Conservation (phyloP, 495 filamentous ascomycete genomes). For the Neurospora pannonica region DNA sequence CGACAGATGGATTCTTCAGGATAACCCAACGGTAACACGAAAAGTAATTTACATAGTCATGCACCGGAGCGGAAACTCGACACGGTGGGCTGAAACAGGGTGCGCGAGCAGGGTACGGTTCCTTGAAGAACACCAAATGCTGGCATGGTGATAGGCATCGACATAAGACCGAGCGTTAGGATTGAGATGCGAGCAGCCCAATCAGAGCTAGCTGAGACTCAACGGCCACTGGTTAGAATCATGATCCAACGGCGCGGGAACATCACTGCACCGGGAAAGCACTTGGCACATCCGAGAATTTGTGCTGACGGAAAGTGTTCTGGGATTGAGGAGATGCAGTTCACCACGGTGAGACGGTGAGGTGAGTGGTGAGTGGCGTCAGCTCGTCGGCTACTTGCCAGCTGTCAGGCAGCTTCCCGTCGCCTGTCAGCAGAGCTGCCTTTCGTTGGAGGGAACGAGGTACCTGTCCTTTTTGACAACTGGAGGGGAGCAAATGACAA, state of each 20-base stretch:
- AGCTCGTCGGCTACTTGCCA: neutral
- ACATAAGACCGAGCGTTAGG: neutral
- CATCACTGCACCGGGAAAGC: neutral
- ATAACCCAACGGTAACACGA: neutral
- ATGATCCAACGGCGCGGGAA: neutral
- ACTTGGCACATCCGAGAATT: neutral
- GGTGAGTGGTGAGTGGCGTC: neutral
- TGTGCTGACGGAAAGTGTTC: neutral
- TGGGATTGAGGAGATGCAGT: neutral
- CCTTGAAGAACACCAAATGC: neutral
- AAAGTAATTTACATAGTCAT: neutral
- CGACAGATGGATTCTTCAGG: neutral
- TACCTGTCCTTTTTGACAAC: neutral
- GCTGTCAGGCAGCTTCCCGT: neutral
- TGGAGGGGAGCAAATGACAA: neutral
- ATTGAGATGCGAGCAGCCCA: neutral
- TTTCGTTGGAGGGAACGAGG: neutral
- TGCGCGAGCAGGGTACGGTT: neutral
- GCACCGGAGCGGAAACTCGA: neutral
- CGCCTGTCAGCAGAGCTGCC: neutral
- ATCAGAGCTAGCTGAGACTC: neutral
- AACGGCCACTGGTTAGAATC: neutral
- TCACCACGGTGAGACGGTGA: neutral
- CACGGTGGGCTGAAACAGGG: neutral
- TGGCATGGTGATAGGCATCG: neutral